Base-by-base conservation (phyloP, 169 alveolate species). In the Cryptosporidium bovis region DNA sequence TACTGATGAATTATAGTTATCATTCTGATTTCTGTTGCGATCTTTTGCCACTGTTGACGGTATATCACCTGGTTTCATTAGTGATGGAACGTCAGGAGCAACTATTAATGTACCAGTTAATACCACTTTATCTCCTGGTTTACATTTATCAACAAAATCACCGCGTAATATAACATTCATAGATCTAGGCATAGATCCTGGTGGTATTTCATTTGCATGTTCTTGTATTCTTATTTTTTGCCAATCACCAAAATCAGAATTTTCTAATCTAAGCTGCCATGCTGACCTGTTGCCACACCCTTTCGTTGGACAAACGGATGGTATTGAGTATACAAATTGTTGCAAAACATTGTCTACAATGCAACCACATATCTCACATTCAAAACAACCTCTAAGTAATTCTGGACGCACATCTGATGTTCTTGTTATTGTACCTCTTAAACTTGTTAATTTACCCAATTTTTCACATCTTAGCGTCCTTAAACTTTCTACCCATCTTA, bases 361-460 rank as follows among this genome's bases (percentile, higher is more conserved):
- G 50, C 92, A 91, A 53, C 97, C 97, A 69, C 99, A 97, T 71
- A 93, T 95, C 71, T 93, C 91, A 90, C 99, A 97, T 64, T 91
- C 92, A 92, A 97, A 98, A 51, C 98, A 85, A 27, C 96, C 99
- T 34, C 91, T 83, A 13, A 97, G 85, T 55, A 98, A 90, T 91
- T 97, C 99, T 2, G 99, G 99, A 36, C 99, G 92, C 2, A 97
- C 98, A 67, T 98, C 99, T 3, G 99, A 95, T 3, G 98, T 95
- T 67, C 99, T 94, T 33, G 99, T 98, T 15, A 97, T 99, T 53
- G 98, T 97, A 15, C 99, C 99, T 20, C 97, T 64, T 33, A 98
- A 92, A 55, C 97, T 84, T 16, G 93, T 91, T 82, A 98, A 92
- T 90, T 97, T 96, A 6, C 99, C 99, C 15, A 98, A 91, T 94